Base-by-base conservation (phyloP, 805 yeast genomes). In the Candida silvatica region DNA sequence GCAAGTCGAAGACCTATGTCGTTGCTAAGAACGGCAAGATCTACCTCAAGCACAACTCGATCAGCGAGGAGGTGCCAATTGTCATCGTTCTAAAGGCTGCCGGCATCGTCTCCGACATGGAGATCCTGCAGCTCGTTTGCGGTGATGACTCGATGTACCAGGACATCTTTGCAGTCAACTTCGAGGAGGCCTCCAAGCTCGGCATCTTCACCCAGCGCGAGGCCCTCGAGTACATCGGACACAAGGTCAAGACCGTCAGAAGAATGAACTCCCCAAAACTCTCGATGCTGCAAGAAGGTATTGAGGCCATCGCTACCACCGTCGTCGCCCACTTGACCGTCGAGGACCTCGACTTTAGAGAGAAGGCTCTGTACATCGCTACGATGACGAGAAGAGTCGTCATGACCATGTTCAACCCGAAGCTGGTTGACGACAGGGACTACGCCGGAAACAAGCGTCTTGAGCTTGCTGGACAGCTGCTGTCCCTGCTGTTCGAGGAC, bases 361-460 rank as follows among this genome's bases (percentile, higher is more conserved):
- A 87, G 56, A 92, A 92, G 62, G 96, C 97, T 0, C 58, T 92
- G 25, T 92, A 92, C 54, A 77, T 92, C 46, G 96, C 97, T 2
- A 77, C 86, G 61, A 92, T 92, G 98, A 83, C 98, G 1, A 75
- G 98, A 54, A 74, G 97, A 52, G 97, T 90, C 3, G 71, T 92
- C 17, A 85, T 86, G 94, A 85, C 98, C 4, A 85, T 92, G 79
- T 79, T 84, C 44, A 83, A 92, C 51, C 94, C 97, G 6, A 77
- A 78, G 46, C 79, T 86, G 80, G 95, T 92, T n/a, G 98, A 92
- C 52, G 98, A 92, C 60, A 77, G 97, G 61, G 98, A 92, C 64
- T 92, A 92, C 53, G 97, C 92, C 30, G 98, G 98, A 67, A 90
- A 90, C 62, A 92, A 92, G 59, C 82, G 98, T 62, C 68, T 92